Evolutionary conservation across 2,329 filamentous ascomycete species (phyloP), one percentile per base, ranked within the genome.

Genomic region (Periconia sp.): DNA sequence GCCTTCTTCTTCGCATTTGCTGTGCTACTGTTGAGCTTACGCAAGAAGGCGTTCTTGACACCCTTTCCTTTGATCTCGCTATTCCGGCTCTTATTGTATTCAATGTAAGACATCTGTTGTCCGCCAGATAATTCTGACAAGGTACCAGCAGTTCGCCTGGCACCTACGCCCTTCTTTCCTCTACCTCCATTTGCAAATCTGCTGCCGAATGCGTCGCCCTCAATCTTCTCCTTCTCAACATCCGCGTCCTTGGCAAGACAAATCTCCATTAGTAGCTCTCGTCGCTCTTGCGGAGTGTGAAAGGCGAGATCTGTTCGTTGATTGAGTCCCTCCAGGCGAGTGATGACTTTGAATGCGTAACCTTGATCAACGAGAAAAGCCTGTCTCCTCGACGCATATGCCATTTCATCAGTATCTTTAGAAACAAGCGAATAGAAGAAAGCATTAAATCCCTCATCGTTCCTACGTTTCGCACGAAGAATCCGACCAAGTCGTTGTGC

Each of bases 261-360:
- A 2, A 97, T 91, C 64, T 95, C 90, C 62, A 92, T 88, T 1
- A 99, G 82, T 23, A 97, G 82, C 72, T 96, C 92, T 45, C 91
- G 87, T 5, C 92, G 87, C 66, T 96, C 92, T 7, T 85, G 80
- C 0, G 91, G 83, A 1, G 90, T 90, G 1, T 85, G 85, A 70
- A 95, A 97, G 1, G 88, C 89, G 1, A 99, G 82, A 0, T 87
- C 86, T 0, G 89, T 86, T 49, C 93, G 88, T 54, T 90, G 85
- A 56, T 97, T 91, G 59, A 99, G 91, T 47, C 93, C 94, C 66
- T 92, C 88, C 8, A 99, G 82, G 68, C 96, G 91, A 0, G 94
- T 99, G 71, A 99, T 99, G 57, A 97, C 93, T 72, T 97, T 97
- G 82, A 99, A 99, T 0, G 94, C 93, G 71, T 99, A 99, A 10